A percentile compares a stretch with the other conserved stretches of the same genome.
Evolutionary conservation across 495 filamentous ascomycete genomes (phyloP).

Genomic region (Podospora fimiseda): DNA sequence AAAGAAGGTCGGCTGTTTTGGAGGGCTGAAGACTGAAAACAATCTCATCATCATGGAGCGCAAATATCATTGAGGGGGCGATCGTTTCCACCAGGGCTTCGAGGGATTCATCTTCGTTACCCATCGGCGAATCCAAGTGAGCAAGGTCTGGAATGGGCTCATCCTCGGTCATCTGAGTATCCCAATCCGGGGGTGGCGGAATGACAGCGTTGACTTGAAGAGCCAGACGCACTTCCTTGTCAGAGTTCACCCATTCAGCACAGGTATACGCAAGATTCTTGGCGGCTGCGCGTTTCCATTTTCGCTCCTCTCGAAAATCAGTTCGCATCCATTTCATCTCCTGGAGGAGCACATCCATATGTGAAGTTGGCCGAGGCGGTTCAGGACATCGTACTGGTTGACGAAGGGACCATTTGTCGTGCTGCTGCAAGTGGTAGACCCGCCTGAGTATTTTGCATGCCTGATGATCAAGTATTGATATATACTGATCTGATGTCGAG

Average conservation of each 20-base stretch:
- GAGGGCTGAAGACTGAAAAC: conserved; percentile 72
- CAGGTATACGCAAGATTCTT: conserved; percentile 71
- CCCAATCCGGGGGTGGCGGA: conserved; percentile 22
- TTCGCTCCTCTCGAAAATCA: conserved; percentile 88
- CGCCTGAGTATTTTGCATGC: conserved; percentile 74
- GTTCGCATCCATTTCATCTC: conserved; percentile 97
- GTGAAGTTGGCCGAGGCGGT: conserved; percentile 63
- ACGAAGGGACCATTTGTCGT: conserved; percentile 83
- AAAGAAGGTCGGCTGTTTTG: conserved; percentile 68
- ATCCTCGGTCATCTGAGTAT: conserved; percentile 24
- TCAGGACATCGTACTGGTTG: conserved; percentile 76
- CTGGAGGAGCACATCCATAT: conserved; percentile 78
- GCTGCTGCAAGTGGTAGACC: conserved; percentile 82
- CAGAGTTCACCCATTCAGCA: conserved; percentile 67
- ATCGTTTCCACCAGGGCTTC: conserved; percentile 40
- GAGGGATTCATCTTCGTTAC: conserved; percentile 40
- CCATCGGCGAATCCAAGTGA: conserved; percentile 44
- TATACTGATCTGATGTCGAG: conserved; percentile 66
- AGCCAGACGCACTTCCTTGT: conserved; percentile 51
- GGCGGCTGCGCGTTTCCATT: conserved; percentile 83
- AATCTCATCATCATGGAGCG: conserved; percentile 72
- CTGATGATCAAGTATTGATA: conserved; percentile 73
- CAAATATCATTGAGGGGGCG: conserved; percentile 73
- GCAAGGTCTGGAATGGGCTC: conserved; percentile 64
- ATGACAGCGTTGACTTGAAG: conserved; percentile 59